Evolutionary conservation across 73 alveolate species (phyloP).

Genomic region (Vitrella brassicaformis): DNA sequence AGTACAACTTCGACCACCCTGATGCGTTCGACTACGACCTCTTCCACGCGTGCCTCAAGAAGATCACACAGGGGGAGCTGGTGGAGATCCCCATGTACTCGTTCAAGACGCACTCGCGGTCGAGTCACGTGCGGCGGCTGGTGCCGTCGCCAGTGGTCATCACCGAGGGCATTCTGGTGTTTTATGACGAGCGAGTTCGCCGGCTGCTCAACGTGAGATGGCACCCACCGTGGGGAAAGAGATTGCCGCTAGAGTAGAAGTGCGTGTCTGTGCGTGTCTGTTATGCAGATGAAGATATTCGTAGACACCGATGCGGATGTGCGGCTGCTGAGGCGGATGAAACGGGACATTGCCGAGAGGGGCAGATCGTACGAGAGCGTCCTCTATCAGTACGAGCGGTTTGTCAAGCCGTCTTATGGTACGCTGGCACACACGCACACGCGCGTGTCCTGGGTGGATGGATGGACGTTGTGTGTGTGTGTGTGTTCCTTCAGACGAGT

Average conservation of each 20-base stretch:
- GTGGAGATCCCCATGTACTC: constrained; percentile 73
- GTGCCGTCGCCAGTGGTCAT: constrained; percentile 73
- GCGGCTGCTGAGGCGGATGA: constrained; percentile 80
- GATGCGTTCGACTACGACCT: constrained; percentile 73
- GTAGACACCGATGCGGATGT: constrained; percentile 62
- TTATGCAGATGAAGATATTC: constrained; percentile 8
- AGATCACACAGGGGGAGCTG: constrained; percentile 51
- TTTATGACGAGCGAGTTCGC: constrained; percentile 81
- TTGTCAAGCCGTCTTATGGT: constrained; percentile 87
- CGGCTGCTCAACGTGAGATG: constrained; percentile 28
- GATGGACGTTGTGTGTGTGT: background rate
- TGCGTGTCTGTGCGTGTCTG: background rate
- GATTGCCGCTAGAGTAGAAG: too few species aligned
- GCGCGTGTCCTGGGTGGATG: too few species aligned
- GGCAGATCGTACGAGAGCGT: constrained; percentile 85
- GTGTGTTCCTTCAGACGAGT: constrained; percentile 47
- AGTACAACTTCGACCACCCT: constrained; percentile 83
- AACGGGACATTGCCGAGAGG: constrained; percentile 78
- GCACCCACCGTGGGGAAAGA: constrained; percentile 61
- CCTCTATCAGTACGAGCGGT: constrained; percentile 68
- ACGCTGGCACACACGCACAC: too few species aligned
- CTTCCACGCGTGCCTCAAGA: constrained; percentile 32
- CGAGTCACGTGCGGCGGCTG: constrained; percentile 36
- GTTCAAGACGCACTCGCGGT: constrained; percentile 56
- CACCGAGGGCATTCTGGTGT: constrained; percentile 91